These are phyloP conservation scores for Tetragonia tetragonoides DNA, from an alignment of 148 eudicot species.

Conservation along the genomic window DNA sequence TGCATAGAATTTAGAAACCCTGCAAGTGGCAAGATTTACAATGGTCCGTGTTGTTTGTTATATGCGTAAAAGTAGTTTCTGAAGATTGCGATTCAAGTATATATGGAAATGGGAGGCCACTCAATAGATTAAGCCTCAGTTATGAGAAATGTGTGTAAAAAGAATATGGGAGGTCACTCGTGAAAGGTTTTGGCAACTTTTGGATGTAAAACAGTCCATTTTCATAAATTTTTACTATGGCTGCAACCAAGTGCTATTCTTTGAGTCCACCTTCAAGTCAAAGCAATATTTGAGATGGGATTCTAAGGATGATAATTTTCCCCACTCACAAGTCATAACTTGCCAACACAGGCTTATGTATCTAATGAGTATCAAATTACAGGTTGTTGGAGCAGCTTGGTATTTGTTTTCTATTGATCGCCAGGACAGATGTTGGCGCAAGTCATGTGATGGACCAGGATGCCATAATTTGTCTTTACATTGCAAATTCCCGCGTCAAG, in stretches of 20 bases:
- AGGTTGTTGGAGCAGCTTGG: conserved; percentile 85
- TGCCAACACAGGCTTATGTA: not conserved
- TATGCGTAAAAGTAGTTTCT: no score
- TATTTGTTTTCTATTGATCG: conserved; percentile 70
- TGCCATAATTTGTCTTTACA: conserved; percentile 35
- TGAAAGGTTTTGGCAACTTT: no score
- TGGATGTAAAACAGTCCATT: no score
- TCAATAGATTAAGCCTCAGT: no score
- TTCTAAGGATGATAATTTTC: not conserved
- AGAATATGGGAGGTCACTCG: no score
- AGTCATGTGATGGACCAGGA: conserved; percentile 33
- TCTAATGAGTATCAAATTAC: conserved; percentile 15
- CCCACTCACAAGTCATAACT: not conserved
- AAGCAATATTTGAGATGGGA: not conserved
- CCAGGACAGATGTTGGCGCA: conserved; percentile 54
- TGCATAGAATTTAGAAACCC: no score
- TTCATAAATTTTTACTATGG: not conserved
- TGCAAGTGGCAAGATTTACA: no score
- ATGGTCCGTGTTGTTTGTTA: no score
- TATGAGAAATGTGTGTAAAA: no score
- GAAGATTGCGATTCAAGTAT: no score
- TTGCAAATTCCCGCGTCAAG: conserved; percentile 21
- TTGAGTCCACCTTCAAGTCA: not conserved
- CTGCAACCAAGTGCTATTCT: not conserved
- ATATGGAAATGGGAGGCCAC: no score